A percentile compares a stretch with the other conserved stretches of the same genome.
phyloP scores from a whole-genome alignment of 495 filamentous ascomycete genomes.

The Lophiostoma macrostomum region DNA sequence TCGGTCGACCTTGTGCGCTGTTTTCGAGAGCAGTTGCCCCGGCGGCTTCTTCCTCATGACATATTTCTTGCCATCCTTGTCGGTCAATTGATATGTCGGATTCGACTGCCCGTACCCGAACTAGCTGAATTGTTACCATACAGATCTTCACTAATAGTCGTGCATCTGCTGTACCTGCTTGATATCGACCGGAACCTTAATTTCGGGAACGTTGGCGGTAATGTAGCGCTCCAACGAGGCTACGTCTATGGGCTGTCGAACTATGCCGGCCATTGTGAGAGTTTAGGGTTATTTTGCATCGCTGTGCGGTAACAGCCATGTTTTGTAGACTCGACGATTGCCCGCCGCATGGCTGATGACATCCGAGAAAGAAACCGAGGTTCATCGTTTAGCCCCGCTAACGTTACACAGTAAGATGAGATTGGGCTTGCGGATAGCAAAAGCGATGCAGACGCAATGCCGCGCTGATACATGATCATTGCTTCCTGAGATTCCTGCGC shows the following conservation, averaged over 20 bases:
- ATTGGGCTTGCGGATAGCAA: too few relatives aligned
- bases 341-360: too few relatives aligned
- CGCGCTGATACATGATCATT: too few relatives aligned
- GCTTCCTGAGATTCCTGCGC: too few relatives aligned
- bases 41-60: constrained; percentile 96
- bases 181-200: constrained; percentile 75
- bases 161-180: constrained; percentile 64
- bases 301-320: background rate
- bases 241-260: constrained; percentile 86
- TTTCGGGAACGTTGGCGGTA: constrained; percentile 66
- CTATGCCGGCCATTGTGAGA: constrained; percentile 71
- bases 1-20: constrained; percentile 92
- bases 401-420: too few relatives aligned
- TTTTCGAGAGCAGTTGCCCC: constrained; percentile 83
- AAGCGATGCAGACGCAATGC: too few relatives aligned
- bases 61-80: constrained; percentile 61
- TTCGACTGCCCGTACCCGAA: constrained; percentile 98
- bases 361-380: too few relatives aligned
- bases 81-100: constrained; percentile 87
- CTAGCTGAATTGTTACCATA: too few relatives aligned
- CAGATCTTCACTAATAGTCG: too few relatives aligned
- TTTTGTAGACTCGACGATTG: constrained; percentile 2
- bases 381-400: too few relatives aligned
- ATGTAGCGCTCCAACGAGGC: constrained; percentile 75
- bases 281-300: background rate